A percentile compares a stretch with the other conserved stretches of the same genome.
Evolutionary conservation across 2,329 filamentous ascomycete genomes (phyloP).

Genomic region (Neurospora sp.): DNA sequence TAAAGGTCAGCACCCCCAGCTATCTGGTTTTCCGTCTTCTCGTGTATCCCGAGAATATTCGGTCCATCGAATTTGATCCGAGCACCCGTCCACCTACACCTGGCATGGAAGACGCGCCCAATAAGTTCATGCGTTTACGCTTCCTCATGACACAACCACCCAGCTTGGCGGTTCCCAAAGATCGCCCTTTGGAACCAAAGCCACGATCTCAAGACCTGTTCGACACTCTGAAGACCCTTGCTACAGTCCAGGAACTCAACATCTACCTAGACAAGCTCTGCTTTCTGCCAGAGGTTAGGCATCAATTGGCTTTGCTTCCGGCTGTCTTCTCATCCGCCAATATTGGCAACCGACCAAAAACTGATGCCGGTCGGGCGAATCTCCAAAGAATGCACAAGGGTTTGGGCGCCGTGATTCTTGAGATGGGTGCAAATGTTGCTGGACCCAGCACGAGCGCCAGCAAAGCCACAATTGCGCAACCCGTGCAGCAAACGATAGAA

Average conservation of each 20-base stretch:
- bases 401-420: no score
- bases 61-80: not conserved
- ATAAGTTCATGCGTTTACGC: not conserved
- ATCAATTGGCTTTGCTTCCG: conserved; percentile 2
- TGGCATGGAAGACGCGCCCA: not conserved
- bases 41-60: not conserved
- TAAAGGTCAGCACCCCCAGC: no score
- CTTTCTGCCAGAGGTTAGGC: not conserved
- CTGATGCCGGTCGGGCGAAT: no score
- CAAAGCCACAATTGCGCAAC: not conserved
- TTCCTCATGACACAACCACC: conserved; percentile 1
- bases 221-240: not conserved
- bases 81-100: not conserved
- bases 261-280: not conserved
- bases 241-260: not conserved
- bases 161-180: not conserved
- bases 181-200: conserved; percentile 1
- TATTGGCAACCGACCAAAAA: no score
- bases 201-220: not conserved
- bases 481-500: not conserved
- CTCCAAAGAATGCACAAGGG: no score
- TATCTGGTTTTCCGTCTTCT: not conserved
- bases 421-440: no score
- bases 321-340: no score
- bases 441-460: not conserved